Evolutionary conservation across 495 filamentous ascomycete genomes (phyloP).

Genomic region (Tuber brumale): DNA sequence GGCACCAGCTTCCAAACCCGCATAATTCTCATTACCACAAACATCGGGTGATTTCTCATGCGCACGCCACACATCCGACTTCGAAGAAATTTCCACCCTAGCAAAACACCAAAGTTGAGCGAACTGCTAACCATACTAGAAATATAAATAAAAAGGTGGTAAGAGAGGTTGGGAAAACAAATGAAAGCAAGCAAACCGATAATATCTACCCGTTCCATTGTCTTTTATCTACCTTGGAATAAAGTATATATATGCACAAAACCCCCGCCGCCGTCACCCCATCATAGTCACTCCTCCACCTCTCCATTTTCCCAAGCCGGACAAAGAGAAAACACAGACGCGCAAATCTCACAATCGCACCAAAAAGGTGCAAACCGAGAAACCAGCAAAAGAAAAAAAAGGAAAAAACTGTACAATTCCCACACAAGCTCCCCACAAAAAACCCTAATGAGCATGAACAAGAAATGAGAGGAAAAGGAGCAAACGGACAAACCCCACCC

Average conservation of each 20-base stretch:
- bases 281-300: background rate
- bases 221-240: constrained; percentile 2
- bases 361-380: background rate
- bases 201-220: constrained; percentile 4
- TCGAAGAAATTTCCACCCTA: background rate
- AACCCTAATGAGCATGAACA: background rate
- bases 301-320: background rate
- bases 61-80: background rate
- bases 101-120: background rate
- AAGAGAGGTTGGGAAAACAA: background rate
- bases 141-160: background rate
- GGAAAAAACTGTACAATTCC: constrained; percentile 2
- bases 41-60: background rate
- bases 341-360: background rate
- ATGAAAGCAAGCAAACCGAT: background rate
- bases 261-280: background rate
- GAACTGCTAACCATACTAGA: background rate
- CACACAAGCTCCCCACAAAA: background rate
- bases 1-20: background rate
- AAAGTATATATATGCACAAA: constrained; percentile 5
- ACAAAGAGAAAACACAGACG: background rate
- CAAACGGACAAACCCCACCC: background rate
- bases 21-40: background rate
- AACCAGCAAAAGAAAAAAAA: background rate
- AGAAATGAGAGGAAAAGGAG: background rate